Evolutionary conservation across 129 eudicot genomes (phyloP).

Genomic region (Tanacetum coccineum): DNA sequence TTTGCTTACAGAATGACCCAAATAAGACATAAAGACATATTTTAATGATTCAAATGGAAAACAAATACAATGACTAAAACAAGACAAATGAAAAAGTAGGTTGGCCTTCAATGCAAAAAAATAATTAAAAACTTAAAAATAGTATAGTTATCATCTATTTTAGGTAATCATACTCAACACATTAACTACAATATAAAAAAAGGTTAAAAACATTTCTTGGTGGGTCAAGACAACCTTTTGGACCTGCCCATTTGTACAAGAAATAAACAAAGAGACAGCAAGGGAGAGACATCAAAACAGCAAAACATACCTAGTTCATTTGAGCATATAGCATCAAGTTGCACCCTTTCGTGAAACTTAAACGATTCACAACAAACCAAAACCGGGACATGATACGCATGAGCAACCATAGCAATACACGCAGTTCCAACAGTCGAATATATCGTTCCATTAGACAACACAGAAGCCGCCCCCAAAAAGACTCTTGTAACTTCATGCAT

Average conservation of each 20-base stretch:
- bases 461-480: slow-evolving; percentile 82
- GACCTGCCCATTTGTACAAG: not conserved
- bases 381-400: slow-evolving; percentile 77
- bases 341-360: slow-evolving; percentile 91
- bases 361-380: slow-evolving; percentile 94
- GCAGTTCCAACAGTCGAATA: slow-evolving; percentile 93
- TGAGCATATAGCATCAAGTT: slow-evolving; percentile 91
- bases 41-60: too few species aligned
- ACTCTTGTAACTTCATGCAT: slow-evolving; percentile 91
- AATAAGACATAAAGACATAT: too few species aligned
- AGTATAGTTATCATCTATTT: too few species aligned
- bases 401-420: slow-evolving; percentile 91
- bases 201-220: too few species aligned
- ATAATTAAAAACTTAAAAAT: too few species aligned
- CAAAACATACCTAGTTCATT: slow-evolving; percentile 83
- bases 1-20: too few species aligned
- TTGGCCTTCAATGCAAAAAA: too few species aligned
- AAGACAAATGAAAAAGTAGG: too few species aligned
- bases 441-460: slow-evolving; percentile 78
- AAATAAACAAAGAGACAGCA: slow-evolving; percentile 14
- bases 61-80: too few species aligned
- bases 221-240: too few species aligned
- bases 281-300: not conserved
- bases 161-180: too few species aligned
- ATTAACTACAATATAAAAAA: too few species aligned